These are phyloP conservation scores for Oemleria cerasiformis DNA, from an alignment of 306 rosid genomes.

Conservation along the genomic window DNA sequence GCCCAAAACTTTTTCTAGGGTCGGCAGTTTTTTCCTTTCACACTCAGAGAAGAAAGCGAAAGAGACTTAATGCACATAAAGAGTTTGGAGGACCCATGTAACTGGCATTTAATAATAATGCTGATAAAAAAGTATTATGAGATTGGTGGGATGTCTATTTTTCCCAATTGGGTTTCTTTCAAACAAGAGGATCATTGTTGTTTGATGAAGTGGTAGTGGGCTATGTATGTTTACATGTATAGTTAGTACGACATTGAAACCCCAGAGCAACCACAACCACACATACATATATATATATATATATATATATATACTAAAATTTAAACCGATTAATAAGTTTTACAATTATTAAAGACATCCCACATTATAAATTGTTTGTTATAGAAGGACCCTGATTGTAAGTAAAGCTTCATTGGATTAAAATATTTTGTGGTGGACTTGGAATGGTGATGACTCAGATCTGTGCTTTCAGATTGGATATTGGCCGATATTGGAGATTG, in stretches of 20 bases:
- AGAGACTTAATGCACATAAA: neutral
- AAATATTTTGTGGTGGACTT: slow-evolving; percentile 32
- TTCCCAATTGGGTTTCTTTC: slow-evolving; percentile 15
- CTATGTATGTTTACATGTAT: neutral
- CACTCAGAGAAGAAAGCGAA: no score
- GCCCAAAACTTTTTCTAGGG: no score
- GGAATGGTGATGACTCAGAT: slow-evolving; percentile 51
- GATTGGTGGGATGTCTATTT: slow-evolving; percentile 11
- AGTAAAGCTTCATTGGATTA: slow-evolving; percentile 25
- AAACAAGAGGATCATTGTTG: slow-evolving; percentile 30
- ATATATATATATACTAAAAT: no score
- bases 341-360: no score
- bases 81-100: slow-evolving; percentile 10
- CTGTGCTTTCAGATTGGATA: slow-evolving; percentile 7
- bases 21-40: no score
- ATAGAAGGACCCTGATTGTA: slow-evolving; percentile 2
- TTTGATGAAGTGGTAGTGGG: slow-evolving; percentile 20
- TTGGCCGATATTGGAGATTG: slow-evolving; percentile 3
- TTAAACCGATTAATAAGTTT: no score
- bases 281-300: neutral
- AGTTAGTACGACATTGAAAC: slow-evolving; percentile 3
- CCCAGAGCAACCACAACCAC: slow-evolving; percentile 30
- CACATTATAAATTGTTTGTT: no score
- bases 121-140: slow-evolving; percentile 8
- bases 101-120: slow-evolving; percentile 14